Conservation (phyloP, 306 rosid genomes). For the Datisca glomerata region DNA sequence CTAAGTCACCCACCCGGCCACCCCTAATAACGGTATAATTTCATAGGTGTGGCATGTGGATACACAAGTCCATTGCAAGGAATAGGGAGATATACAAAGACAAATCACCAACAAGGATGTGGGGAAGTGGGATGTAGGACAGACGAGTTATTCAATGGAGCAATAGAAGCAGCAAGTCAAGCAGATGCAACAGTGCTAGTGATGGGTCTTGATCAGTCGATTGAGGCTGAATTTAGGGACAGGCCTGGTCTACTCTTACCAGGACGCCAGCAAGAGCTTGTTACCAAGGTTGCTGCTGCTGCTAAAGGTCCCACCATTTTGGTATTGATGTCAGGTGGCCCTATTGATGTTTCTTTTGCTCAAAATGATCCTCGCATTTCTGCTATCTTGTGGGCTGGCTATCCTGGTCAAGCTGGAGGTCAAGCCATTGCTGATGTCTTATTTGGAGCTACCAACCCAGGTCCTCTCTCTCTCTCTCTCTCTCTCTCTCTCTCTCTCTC, state of each 20-base stretch:
- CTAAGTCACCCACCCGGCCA: too few species aligned
- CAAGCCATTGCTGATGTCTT: slow-evolving; percentile 70
- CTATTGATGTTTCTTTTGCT: slow-evolving; percentile 62
- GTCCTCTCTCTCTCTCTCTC: slow-evolving; percentile 11
- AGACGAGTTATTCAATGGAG: slow-evolving; percentile 36
- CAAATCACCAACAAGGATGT: slow-evolving; percentile 52
- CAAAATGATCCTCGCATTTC: slow-evolving; percentile 34
- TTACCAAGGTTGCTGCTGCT: slow-evolving; percentile 55
- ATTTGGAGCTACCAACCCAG: background rate
- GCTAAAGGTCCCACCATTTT: slow-evolving; percentile 63
- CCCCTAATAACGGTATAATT: too few species aligned
- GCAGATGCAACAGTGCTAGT: slow-evolving; percentile 61
- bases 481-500: background rate
- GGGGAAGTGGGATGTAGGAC: slow-evolving; percentile 35
- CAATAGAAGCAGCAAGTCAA: slow-evolving; percentile 39
- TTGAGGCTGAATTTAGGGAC: slow-evolving; percentile 71
- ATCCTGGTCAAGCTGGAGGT: slow-evolving; percentile 91
- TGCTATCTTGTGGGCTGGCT: slow-evolving; percentile 73
- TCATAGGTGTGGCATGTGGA: slow-evolving; percentile 68
- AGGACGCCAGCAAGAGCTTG: slow-evolving; percentile 67
- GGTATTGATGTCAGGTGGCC: slow-evolving; percentile 86
- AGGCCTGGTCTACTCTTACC: slow-evolving; percentile 50
- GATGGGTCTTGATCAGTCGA: slow-evolving; percentile 83
- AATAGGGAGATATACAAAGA: slow-evolving; percentile 34
- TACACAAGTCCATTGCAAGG: slow-evolving; percentile 73